Conservation (phyloP, 257 asterid genomes). For the Marsdenia floribunda region DNA sequence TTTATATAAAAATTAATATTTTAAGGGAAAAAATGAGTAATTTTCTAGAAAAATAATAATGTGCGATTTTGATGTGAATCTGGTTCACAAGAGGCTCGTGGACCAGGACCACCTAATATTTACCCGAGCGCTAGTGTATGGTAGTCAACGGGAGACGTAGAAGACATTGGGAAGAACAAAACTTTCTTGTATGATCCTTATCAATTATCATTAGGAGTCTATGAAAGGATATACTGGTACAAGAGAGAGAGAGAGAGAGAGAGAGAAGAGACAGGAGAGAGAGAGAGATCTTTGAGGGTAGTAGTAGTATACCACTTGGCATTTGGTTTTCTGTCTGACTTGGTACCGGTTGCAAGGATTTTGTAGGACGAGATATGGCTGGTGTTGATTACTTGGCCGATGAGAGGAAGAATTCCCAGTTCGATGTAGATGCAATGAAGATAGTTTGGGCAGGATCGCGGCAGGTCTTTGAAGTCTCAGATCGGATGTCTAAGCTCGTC, state of each 20-base stretch:
- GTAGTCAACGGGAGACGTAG: background rate
- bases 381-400: slow-evolving; percentile 66
- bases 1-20: too few species aligned
- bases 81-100: too few species aligned
- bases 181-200: background rate
- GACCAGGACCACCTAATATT: too few species aligned
- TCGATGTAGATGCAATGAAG: slow-evolving; percentile 88
- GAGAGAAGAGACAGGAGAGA: too few species aligned
- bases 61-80: too few species aligned
- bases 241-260: background rate
- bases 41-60: too few species aligned
- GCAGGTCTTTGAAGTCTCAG: slow-evolving; percentile 55
- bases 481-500: slow-evolving; percentile 94
- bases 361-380: slow-evolving; percentile 29
- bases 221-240: too few species aligned
- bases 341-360: background rate
- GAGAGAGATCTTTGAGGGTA: background rate
- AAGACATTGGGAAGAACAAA: too few species aligned
- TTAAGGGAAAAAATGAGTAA: too few species aligned
- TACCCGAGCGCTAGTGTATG: too few species aligned
- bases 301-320: background rate
- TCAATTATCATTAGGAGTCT: background rate
- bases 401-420: slow-evolving; percentile 81
- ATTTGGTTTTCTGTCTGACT: background rate
- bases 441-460: slow-evolving; percentile 94